These are phyloP conservation scores for Cyberlindnera xishuangbannaensis DNA, from an alignment of 805 yeast species.

Conservation along the genomic window DNA sequence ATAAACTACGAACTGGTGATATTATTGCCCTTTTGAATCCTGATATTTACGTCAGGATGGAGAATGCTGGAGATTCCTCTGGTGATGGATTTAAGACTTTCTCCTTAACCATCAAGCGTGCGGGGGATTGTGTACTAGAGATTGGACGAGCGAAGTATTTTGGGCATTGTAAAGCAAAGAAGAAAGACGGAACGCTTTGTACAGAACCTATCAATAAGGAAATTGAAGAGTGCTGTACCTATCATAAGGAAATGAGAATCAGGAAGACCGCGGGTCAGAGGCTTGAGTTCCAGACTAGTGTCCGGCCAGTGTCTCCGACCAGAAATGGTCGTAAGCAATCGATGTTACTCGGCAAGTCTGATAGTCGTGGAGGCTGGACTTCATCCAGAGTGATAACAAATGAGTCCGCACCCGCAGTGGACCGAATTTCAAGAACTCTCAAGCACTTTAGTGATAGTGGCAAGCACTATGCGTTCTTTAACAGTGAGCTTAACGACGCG, in stretches of 20 bases:
- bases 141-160: conserved; percentile 66
- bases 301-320: conserved; percentile 50
- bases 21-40: conserved; percentile 76
- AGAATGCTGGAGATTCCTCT: conserved; percentile 1
- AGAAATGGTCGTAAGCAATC: conserved; percentile 38
- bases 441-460: conserved; percentile 34
- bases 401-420: conserved; percentile 20
- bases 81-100: conserved; percentile 31
- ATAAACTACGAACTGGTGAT: conserved; percentile 72
- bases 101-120: conserved; percentile 48
- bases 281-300: conserved; percentile 67
- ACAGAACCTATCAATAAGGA: conserved; percentile 51
- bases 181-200: conserved; percentile 49
- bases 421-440: conserved; percentile 20
- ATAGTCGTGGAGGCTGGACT: conserved; percentile 23
- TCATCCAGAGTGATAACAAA: conserved; percentile 24
- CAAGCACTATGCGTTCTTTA: conserved; percentile 46
- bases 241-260: conserved; percentile 57
- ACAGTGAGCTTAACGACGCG: conserved; percentile 31
- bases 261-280: conserved; percentile 52
- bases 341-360: conserved; percentile 33
- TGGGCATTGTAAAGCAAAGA: conserved; percentile 51
- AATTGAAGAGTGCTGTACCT: conserved; percentile 57
- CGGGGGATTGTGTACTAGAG: conserved; percentile 53
- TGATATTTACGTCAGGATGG: conserved; percentile 34